These are phyloP conservation scores for Trametes cinnabarina DNA, from an alignment of 768 basidiomycete species.

Conservation along the genomic window DNA sequence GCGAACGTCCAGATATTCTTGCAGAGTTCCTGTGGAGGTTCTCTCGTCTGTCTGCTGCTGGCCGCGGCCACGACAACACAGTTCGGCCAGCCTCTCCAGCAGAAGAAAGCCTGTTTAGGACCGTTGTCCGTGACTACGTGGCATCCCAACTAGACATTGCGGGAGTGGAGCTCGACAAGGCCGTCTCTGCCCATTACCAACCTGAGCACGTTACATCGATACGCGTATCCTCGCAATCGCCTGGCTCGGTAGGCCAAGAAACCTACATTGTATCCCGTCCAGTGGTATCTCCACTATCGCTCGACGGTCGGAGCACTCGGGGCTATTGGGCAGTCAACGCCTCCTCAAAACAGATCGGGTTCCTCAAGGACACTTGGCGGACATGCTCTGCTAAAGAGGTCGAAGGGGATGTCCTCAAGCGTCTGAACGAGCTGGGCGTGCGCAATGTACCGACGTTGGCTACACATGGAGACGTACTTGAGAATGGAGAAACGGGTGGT, in stretches of 20 bases:
- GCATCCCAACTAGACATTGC: neutral
- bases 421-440: neutral
- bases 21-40: slow-evolving; percentile 34
- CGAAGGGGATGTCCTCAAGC: neutral
- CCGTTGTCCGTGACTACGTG: neutral
- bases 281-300: neutral
- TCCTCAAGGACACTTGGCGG: slow-evolving; percentile 16
- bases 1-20: slow-evolving; percentile 20
- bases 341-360: neutral
- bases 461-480: slow-evolving; percentile 2
- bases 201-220: neutral
- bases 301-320: slow-evolving; percentile 4
- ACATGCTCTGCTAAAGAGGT: neutral
- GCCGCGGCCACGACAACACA: slow-evolving; percentile 29
- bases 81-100: neutral
- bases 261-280: slow-evolving; percentile 3
- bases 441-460: slow-evolving; percentile 1
- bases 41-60: slow-evolving; percentile 3
- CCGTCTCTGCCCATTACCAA: slow-evolving; percentile 7
- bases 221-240: neutral
- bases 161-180: neutral
- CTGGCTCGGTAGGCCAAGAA: neutral
- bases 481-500: no score
- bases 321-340: slow-evolving; percentile 13
- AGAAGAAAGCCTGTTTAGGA: slow-evolving; percentile 1